Percentiles rank a stretch among this genome's conserved stretches.
These are phyloP conservation scores for Fusarium floridanum DNA, from an alignment of 2,329 filamentous ascomycete genomes.

Conservation along the genomic window DNA sequence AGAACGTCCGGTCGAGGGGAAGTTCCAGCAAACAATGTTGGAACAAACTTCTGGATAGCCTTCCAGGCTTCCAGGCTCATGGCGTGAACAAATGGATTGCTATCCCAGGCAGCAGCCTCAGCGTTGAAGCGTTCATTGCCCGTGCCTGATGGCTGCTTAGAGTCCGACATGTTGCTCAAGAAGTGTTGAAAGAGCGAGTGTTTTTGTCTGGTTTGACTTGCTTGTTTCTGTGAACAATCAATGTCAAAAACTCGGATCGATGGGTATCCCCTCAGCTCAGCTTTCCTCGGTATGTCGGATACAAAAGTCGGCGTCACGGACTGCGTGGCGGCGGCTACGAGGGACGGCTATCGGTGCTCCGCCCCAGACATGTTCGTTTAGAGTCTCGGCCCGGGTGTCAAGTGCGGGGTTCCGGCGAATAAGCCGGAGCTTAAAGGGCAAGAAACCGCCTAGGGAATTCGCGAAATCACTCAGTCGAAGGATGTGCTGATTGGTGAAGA, in stretches of 20 bases:
- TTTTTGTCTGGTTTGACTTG: neutral
- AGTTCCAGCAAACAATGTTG: neutral
- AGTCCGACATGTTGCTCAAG: conserved; percentile 2
- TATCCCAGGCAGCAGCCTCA: conserved; percentile 67
- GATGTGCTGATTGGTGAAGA: neutral
- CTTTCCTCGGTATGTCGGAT: conserved; percentile 1
- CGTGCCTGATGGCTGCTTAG: neutral
- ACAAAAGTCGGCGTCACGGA: neutral
- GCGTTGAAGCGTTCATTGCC: conserved; percentile 61
- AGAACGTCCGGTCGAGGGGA: conserved; percentile 56
- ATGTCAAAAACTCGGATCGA: neutral
- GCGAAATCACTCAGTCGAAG: neutral
- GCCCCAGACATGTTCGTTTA: neutral
- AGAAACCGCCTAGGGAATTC: neutral
- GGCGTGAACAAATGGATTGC: conserved; percentile 63
- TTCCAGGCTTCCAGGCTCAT: conserved; percentile 54
- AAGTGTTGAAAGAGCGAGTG: neutral
- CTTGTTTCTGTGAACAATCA: neutral
- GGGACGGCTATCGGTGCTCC: neutral
- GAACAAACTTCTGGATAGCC: conserved; percentile 38
- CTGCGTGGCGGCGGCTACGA: neutral
- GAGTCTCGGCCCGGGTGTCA: neutral
- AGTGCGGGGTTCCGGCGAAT: neutral
- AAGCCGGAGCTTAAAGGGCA: neutral
- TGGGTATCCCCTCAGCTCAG: neutral